These are phyloP conservation scores for Allium cepa DNA, from an alignment of 106 monocot species.

Conservation along the genomic window DNA sequence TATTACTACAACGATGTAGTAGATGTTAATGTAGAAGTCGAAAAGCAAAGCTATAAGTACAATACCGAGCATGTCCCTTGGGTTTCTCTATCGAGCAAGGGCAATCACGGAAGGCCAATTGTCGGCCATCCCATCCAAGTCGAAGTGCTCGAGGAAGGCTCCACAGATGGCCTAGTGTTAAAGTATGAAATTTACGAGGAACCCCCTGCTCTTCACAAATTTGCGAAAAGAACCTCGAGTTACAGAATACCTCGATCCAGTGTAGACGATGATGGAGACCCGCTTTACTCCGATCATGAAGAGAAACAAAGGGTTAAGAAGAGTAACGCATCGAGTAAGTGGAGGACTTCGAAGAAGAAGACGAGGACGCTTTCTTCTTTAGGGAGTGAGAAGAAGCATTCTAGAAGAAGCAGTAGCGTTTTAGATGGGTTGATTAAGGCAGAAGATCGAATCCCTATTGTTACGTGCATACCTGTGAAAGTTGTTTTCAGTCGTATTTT, in stretches of 20 bases:
- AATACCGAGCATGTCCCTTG: slow-evolving; percentile 91
- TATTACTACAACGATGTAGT: slow-evolving; percentile 12
- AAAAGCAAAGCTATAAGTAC: slow-evolving; percentile 60
- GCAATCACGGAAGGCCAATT: slow-evolving; percentile 84
- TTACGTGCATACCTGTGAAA: slow-evolving; percentile 72
- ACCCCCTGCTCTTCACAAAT: slow-evolving; percentile 48
- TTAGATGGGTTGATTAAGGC: slow-evolving; percentile 49
- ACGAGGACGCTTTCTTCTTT: slow-evolving; percentile 48
- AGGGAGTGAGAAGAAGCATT: slow-evolving; percentile 18
- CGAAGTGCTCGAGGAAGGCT: slow-evolving; percentile 70
- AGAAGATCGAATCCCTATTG: slow-evolving; percentile 34
- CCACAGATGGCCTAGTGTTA: slow-evolving; percentile 26
- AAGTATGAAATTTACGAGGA: slow-evolving; percentile 4
- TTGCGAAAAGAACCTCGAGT: slow-evolving; percentile 76
- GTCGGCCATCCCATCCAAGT: slow-evolving; percentile 85
- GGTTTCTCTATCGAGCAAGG: slow-evolving; percentile 93
- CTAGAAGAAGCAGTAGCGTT: slow-evolving; percentile 1
- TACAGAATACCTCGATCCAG: slow-evolving; percentile 37
- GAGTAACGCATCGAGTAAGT: no score
- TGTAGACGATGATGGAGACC: slow-evolving; percentile 29
- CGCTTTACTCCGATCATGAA: slow-evolving; percentile 24
- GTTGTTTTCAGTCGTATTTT: slow-evolving; percentile 65
- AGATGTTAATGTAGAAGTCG: slow-evolving; percentile 53
- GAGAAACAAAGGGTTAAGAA: slow-evolving; percentile 17
- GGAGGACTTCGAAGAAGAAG: slow-evolving; percentile 34